phyloP scores from a whole-genome alignment of 495 filamentous ascomycete genomes.

The Rhypophila decipiens region DNA sequence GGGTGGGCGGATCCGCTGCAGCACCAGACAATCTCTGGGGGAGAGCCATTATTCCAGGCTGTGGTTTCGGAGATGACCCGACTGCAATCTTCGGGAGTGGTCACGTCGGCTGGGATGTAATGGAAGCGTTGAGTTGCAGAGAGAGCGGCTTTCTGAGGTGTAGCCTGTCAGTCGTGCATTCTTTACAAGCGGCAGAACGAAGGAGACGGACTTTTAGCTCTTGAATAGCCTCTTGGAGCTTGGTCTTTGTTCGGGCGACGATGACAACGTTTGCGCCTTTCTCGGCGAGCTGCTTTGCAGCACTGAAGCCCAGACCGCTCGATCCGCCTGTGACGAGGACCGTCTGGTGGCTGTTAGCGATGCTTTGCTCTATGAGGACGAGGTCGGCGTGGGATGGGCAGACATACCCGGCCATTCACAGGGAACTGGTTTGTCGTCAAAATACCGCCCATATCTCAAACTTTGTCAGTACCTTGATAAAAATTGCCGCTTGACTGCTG shows the following conservation, averaged over 20 bases:
- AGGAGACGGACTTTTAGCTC: slow-evolving; percentile 47
- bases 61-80: slow-evolving; percentile 59
- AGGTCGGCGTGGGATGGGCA: slow-evolving; percentile 7
- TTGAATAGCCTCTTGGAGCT: slow-evolving; percentile 57
- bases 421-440: slow-evolving; percentile 53
- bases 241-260: slow-evolving; percentile 59
- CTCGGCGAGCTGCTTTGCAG: slow-evolving; percentile 58
- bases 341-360: slow-evolving; percentile 40
- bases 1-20: slow-evolving; percentile 66
- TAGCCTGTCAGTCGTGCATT: not conserved
- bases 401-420: slow-evolving; percentile 60
- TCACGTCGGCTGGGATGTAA: slow-evolving; percentile 70
- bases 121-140: slow-evolving; percentile 60
- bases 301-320: slow-evolving; percentile 68
- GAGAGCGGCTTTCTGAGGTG: slow-evolving; percentile 32
- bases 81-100: slow-evolving; percentile 50
- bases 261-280: slow-evolving; percentile 77
- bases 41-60: slow-evolving; percentile 60
- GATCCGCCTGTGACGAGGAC: slow-evolving; percentile 81
- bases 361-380: not conserved
- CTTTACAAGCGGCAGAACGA: not conserved
- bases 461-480: no score
- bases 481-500: no score
- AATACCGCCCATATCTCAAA: slow-evolving; percentile 12
- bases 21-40: slow-evolving; percentile 80